Base-by-base conservation (phyloP, 768 basidiomycete species). In the Erythrobasidium yunnanense region DNA sequence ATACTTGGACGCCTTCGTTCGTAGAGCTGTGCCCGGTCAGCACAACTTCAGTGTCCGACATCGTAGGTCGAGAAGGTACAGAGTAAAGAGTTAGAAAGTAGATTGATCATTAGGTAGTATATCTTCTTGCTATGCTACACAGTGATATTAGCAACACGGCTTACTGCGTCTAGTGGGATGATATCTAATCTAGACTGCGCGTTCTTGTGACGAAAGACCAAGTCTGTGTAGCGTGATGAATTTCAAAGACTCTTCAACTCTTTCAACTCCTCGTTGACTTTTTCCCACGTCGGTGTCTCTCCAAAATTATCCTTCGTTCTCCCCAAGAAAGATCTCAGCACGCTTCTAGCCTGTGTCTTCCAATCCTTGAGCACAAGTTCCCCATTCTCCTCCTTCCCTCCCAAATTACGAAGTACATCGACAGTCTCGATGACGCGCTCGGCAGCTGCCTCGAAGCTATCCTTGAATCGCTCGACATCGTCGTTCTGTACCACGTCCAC, bases 291-390 rank as follows among this genome's bases (percentile, higher is more conserved):
- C 2, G 84, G 81, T 75, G 95, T 88, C 55, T 91, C 91, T 75
- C 86, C 87, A 70, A 91, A 96, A 66, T 78, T 73, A 38, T 84
- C 88, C 76, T 80, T 85, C 66, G 88, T 89, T 67, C 88, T 80
- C 5, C 87, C 92, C 77, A 88, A 81, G 77, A 96, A 97, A 55
- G 85, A 87, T 77, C 92, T 80, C 66, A 96, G 81, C 65, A 96
- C 80, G 68, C 89, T 91, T 58, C 86, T 81, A 47, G 84, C 88
- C 77, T 93, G 89, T 71, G 87, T 81, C 75, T 80, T 82, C 95
- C 95, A 97, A 67, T 78, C 78, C 30, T 75, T 76, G 72, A 60
- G 47, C 34, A 68, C 60, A 20, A 68, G 38, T 29, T 70, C 62
- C 75, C 80, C 70, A 35, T n/a, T 66, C 68, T 55, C 54, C 55